These are phyloP conservation scores for Botrytis sinoallii DNA, from an alignment of 2,329 filamentous ascomycete genomes.

Conservation along the genomic window DNA sequence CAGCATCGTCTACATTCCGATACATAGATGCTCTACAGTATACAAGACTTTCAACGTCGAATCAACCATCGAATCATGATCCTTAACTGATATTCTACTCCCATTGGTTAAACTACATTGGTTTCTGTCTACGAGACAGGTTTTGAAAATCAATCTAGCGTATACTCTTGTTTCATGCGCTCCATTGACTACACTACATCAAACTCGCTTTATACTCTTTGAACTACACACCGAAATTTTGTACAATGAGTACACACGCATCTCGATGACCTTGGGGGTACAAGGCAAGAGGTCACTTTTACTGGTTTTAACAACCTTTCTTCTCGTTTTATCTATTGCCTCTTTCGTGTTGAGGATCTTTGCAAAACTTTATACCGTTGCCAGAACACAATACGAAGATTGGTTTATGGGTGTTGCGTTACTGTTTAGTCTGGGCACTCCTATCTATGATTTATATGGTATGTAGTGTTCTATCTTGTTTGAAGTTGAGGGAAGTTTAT, in stretches of 20 bases:
- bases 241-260: background rate
- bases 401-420: too few relatives aligned
- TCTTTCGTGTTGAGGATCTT: too few relatives aligned
- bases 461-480: background rate
- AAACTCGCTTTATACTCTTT: background rate
- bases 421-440: too few relatives aligned
- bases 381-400: too few relatives aligned
- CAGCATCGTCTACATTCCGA: background rate
- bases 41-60: background rate
- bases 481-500: background rate
- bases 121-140: background rate
- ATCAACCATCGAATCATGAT: background rate
- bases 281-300: background rate
- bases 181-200: fast-evolving
- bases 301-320: too few relatives aligned
- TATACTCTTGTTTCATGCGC: background rate
- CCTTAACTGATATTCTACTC: background rate
- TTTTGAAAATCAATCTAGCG: background rate
- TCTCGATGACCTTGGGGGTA: background rate
- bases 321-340: too few relatives aligned
- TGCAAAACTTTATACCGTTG: too few relatives aligned
- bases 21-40: background rate
- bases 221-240: fast-evolving
- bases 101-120: background rate
- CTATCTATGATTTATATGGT: background rate